Base-by-base conservation (phyloP, 176 grass and related monocot species). In the Miscanthus lutarioriparius region DNA sequence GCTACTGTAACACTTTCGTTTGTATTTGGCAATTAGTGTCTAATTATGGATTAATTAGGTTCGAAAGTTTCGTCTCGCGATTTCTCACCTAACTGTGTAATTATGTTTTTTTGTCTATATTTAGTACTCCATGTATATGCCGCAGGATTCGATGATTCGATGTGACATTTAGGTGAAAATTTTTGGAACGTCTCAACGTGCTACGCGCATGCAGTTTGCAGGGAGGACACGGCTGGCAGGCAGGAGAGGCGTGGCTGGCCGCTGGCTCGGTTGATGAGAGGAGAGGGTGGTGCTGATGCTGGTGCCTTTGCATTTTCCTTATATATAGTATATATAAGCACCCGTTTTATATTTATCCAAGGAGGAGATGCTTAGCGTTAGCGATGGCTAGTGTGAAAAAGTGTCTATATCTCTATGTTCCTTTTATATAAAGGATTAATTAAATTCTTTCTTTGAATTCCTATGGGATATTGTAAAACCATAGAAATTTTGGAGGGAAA, bases 121-220 rank as follows among this genome's bases (percentile, higher is more conserved):
- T n/a, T n/a, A n/a, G n/a, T n/a, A n/a, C n/a, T n/a, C n/a, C n/a
- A n/a, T n/a, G n/a, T n/a, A n/a, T n/a, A n/a, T n/a, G n/a, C n/a
- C n/a, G n/a, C n/a, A n/a, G n/a, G n/a, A n/a, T n/a, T n/a, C n/a
- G n/a, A n/a, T n/a, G n/a, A n/a, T n/a, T n/a, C n/a, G n/a, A n/a
- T n/a, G n/a, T n/a, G n/a, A n/a, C n/a, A n/a, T n/a, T n/a, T n/a
- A n/a, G n/a, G n/a, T n/a, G n/a, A n/a, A n/a, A n/a, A n/a, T n/a
- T n/a, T n/a, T n/a, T n/a, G n/a, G n/a, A n/a, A n/a, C n/a, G n/a
- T n/a, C n/a, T n/a, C n/a, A n/a, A n/a, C 87, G 64, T 40, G 70
- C 72, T 36, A 41, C 58, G 61, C 69, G 84, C 84, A 54, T 86
- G 84, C 47, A 49, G 47, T 49, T 49, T 49, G 47, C 76, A 80